These are phyloP conservation scores for Penicillium nucicola DNA, from an alignment of 495 filamentous ascomycete genomes.

Conservation along the genomic window DNA sequence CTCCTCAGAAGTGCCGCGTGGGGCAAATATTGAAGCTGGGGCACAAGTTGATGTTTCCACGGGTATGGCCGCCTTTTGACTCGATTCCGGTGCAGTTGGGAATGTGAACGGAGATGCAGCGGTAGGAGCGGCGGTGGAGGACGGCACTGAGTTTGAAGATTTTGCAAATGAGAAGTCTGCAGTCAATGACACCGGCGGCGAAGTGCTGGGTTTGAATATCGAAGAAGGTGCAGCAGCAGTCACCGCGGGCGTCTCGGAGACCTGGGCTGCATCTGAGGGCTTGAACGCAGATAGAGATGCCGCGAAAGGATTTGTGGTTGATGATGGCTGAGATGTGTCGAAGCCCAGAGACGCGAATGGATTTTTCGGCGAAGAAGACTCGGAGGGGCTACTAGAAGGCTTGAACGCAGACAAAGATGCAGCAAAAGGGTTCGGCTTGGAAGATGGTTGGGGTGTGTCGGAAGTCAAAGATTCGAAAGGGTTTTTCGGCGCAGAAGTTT, in stretches of 20 bases:
- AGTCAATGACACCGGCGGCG: not conserved
- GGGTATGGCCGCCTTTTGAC: not conserved
- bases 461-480: no score
- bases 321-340: not conserved
- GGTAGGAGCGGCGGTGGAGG: not conserved
- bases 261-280: constrained; percentile 3
- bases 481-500: no score
- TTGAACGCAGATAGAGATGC: constrained; percentile 16
- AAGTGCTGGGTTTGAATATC: not conserved
- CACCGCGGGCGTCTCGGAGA: not conserved
- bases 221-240: not conserved
- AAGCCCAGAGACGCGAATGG: not conserved
- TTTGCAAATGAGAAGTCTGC: not conserved
- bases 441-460: not conserved
- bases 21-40: not conserved
- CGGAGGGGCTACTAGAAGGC: not conserved
- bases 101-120: constrained; percentile 12
- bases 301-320: not conserved
- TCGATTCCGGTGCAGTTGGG: not conserved
- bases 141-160: not conserved
- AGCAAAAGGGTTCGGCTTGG: constrained; percentile 14
- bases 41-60: not conserved
- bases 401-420: constrained; percentile 15
- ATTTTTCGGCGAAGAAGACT: no score
- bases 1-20: not conserved